These are phyloP conservation scores for Solanum pinnatisectum DNA, from an alignment of 257 asterid species.

Conservation along the genomic window DNA sequence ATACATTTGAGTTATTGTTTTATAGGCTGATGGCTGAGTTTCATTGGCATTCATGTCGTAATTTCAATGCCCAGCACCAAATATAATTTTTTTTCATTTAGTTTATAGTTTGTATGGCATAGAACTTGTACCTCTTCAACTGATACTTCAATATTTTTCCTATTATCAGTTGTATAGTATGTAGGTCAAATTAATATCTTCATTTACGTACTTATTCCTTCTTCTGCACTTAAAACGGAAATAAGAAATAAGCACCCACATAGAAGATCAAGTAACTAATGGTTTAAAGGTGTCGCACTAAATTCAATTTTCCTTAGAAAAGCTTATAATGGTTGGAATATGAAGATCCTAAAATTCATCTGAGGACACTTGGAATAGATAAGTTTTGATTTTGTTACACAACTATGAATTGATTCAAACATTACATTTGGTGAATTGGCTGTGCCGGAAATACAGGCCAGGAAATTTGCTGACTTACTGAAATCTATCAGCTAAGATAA, in stretches of 20 bases:
- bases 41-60: neutral
- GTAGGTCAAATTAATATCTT: neutral
- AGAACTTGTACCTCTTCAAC: neutral
- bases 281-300: neutral
- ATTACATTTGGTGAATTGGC: neutral
- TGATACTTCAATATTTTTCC: neutral
- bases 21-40: neutral
- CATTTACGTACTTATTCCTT: neutral
- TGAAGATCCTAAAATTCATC: neutral
- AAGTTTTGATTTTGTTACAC: neutral
- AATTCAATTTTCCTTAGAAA: neutral
- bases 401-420: neutral
- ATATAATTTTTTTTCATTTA: neutral
- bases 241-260: neutral
- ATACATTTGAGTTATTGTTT: neutral
- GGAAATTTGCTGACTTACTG: neutral
- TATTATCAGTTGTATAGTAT: neutral
- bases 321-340: neutral
- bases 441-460: neutral
- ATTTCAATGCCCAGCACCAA: neutral
- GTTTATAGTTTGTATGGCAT: neutral
- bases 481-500: neutral
- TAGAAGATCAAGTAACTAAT: neutral
- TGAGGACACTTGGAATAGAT: neutral
- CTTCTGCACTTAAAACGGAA: neutral